Base-by-base conservation (phyloP, 2,329 filamentous ascomycete species). In the Aspergillus fumigatiaffinis region DNA sequence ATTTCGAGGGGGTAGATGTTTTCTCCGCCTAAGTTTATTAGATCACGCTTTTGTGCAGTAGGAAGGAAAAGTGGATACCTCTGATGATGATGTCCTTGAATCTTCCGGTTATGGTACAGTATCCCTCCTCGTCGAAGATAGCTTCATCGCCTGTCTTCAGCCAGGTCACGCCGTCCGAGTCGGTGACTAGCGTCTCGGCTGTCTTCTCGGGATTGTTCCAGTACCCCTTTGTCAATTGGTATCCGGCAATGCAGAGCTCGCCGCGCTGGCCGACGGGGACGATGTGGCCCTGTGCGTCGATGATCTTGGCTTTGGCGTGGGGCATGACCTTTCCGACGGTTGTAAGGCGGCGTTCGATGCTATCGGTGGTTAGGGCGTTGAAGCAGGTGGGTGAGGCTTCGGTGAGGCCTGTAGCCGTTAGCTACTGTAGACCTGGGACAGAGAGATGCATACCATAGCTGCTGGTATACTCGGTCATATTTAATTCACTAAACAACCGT, bases 31-130 rank as follows among this genome's bases (percentile, higher is more conserved):
- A 12, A 1, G 20, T 21, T 2, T 17, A 25, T 49, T 9, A 47
- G 53, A 54, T 54, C 26, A 42, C 0, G 14, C 3, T 14, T 35
- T 14, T 32, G 29, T 14, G 12, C 29, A 14, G 12, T 14, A 14
- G 29, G 12, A 14, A 14, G 29, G 29, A 3, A 35, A 56, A n/a
- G 51, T 20, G 62, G 70, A 41, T 63, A 73, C 86, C 88, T 65
- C 88, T 79, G 59, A 91, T 91, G 57, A 91, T 90, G 38, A 91
- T 90, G 58, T 92, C 89, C 75, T 91, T 91, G 75, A 90, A 90
- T 21, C 88, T 79, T 0, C 89, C 88, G 0, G 88, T 91, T 63
- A 92, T 91, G 6, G 79, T 81, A 63, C 87, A 90, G 68, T 89
- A 90, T 0, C 87, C 88, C 8, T 84, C 73, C 1, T 73, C 65